phyloP scores from a whole-genome alignment of 2,329 filamentous ascomycete genomes.

The Arthroderma sp. region DNA sequence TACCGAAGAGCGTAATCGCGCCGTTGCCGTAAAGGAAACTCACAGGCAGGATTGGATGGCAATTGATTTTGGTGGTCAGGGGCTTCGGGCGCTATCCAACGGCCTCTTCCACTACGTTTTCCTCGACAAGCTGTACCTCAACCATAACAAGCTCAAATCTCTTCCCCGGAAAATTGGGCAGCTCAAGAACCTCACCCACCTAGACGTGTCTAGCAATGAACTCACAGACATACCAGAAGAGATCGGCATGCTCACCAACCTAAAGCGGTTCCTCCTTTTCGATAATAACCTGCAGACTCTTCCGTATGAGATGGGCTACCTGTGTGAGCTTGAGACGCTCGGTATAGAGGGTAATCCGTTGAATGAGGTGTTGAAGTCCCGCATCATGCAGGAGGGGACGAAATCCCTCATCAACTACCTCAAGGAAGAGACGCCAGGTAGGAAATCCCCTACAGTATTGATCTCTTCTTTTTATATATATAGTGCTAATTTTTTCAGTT shows the following conservation, averaged over 20 bases:
- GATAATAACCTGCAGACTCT: conserved; percentile 78
- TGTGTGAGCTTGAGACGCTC: conserved; percentile 77
- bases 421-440: conserved; percentile 74
- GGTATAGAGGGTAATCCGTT: conserved; percentile 88
- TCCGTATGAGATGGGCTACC: conserved; percentile 74
- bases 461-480: background rate
- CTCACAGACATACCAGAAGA: conserved; percentile 72
- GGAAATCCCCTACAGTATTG: conserved; percentile 25
- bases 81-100: conserved; percentile 66
- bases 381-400: conserved; percentile 78
- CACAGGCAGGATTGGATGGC: conserved; percentile 76
- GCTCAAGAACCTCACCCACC: conserved; percentile 64
- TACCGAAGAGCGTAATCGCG: conserved; percentile 51
- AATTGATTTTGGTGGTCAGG: conserved; percentile 92
- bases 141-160: conserved; percentile 74
- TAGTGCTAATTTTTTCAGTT: conserved; percentile 39
- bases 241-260: conserved; percentile 90
- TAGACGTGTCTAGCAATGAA: conserved; percentile 84
- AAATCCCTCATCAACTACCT: conserved; percentile 71
- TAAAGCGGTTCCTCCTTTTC: conserved; percentile 75
- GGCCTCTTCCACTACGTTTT: conserved; percentile 81
- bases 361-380: conserved; percentile 61
- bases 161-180: conserved; percentile 74
- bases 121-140: conserved; percentile 81
- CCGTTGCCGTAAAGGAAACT: conserved; percentile 46